Evolutionary conservation across 208 protist species (phyloP), one percentile per base, ranked within the genome.

Genomic region (Leishmania guyanensis): DNA sequence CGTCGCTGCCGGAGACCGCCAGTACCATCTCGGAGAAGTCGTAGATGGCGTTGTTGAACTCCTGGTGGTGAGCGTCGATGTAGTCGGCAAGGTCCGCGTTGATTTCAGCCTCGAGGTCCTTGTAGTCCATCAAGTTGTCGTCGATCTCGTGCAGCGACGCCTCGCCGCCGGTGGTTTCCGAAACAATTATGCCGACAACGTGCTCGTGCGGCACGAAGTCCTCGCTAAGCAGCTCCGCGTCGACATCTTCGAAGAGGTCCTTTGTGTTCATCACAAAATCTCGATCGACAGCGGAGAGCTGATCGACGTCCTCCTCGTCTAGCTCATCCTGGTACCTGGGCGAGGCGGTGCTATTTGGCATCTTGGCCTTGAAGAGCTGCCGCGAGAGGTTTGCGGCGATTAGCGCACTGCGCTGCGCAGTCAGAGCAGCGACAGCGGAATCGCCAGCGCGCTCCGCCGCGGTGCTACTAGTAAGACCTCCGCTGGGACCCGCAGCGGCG

Each of bases 1-100:
- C 92, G 76, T 96, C 92, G 78, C 92, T 95, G 75, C 89, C 89
- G 3, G 91, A 91, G 36, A 97, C 91, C 12, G 92, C 88, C 46
- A 97, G 86, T 46, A 97, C 89, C 89, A 97, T 93, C 78, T 96
- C 89, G 16, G 91, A 95, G 77, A 96, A 97, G 73, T 94, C 84
- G 22, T 82, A 53, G 71, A 96, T 94, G 80, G 91, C 87, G 36
- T 84, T 86, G 82, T 94, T 97, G 84, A 97, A 97, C 79, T 95
- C 91, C 12, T 91, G 87, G 70, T 95, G 86, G 79, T 97, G 94
- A 39, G 77, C 77, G 36, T 95, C 89, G 70, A 97, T 95, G 89
- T 97, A 96, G 75, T 85, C 76, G 36, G 78, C 85, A 8, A 97
- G 84, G 36, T 93, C 73, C 60, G 81, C 80, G 75, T 95, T 88